phyloP scores from a whole-genome alignment of 2,329 filamentous ascomycete species.

The Aureobasidium zeae region DNA sequence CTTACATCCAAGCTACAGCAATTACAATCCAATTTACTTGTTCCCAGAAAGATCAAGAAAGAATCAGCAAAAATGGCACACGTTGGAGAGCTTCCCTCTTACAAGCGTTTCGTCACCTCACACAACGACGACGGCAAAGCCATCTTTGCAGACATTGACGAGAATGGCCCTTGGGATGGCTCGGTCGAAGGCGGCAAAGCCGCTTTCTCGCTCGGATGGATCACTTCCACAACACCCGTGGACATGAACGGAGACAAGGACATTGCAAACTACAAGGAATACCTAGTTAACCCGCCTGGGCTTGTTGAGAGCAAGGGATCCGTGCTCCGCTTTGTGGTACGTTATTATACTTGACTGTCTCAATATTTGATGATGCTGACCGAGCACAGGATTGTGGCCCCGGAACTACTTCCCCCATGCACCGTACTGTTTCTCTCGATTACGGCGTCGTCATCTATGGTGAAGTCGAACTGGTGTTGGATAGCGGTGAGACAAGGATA shows the following conservation, averaged over 20 bases:
- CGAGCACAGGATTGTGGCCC: conserved; percentile 22
- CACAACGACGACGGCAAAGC: conserved; percentile 26
- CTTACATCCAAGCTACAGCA: no score
- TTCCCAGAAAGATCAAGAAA: no score
- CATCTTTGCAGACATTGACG: conserved; percentile 22
- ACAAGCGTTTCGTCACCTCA: conserved; percentile 22
- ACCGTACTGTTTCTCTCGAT: conserved; percentile 27
- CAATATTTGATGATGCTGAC: background rate
- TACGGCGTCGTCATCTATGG: conserved; percentile 28
- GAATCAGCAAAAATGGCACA: conserved; percentile 6
- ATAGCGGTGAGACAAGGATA: conserved; percentile 24
- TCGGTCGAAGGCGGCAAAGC: conserved; percentile 32
- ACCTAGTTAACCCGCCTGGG: conserved; percentile 38
- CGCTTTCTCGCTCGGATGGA: conserved; percentile 42
- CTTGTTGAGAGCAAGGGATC: conserved; percentile 40
- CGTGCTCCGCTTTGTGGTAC: conserved; percentile 31
- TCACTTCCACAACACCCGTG: conserved; percentile 40
- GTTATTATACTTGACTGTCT: background rate
- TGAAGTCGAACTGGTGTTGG: conserved; percentile 27
- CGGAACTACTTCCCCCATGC: conserved; percentile 24
- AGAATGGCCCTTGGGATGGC: conserved; percentile 21
- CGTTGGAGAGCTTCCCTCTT: conserved; percentile 13
- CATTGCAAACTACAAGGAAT: conserved; percentile 37
- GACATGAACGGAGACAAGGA: conserved; percentile 39
- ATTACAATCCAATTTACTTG: no score